Base-by-base conservation (phyloP, 1,284 basidiomycete species). In the Puccinia horiana region DNA sequence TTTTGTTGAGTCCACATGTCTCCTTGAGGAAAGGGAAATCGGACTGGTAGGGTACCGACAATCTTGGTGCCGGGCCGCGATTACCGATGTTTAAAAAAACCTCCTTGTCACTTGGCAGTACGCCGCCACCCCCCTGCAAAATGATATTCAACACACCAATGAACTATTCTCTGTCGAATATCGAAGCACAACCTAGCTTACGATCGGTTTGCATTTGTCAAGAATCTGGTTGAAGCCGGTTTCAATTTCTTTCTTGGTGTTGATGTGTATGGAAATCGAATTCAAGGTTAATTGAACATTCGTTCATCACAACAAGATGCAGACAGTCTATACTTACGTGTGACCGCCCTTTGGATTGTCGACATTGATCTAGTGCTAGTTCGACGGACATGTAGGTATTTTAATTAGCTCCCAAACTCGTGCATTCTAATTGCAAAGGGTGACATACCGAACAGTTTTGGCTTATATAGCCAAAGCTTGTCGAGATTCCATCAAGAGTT, bases 1-100 rank as follows among this genome's bases (percentile, higher is more conserved):
- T 47, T 42, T 42, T 47, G 42, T 47, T 69, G 1, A 69, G 65
- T 69, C 65, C 65, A 69, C 65, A 69, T 23, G 42, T 29, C 47
- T 69, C 65, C 26, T 69, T 69, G 65, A 44, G 65, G 42, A 47
- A 29, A n/a, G 65, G 65, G 65, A 69, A 69, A 37, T 69, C 65
- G 42, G 65, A 69, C n/a, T 69, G n/a, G 35, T 69, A 69, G 6
- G 14, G n/a, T n/a, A n/a, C n/a, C n/a, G n/a, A n/a, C n/a, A n/a
- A n/a, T n/a, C n/a, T n/a, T n/a, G n/a, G n/a, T n/a, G 6, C 40
- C 37, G n/a, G 14, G 23, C 65, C 65, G n/a, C 65, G 65, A 23
- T 69, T 69, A 3, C 65, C 65, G 23, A 69, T 69, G 42, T 69
- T 69, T 14, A 69, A 69, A 47, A 65, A 65, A 0, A 65, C 63